Evolutionary conservation across 441 rosid genomes (phyloP).

Genomic region (Raphanus hybrid): DNA sequence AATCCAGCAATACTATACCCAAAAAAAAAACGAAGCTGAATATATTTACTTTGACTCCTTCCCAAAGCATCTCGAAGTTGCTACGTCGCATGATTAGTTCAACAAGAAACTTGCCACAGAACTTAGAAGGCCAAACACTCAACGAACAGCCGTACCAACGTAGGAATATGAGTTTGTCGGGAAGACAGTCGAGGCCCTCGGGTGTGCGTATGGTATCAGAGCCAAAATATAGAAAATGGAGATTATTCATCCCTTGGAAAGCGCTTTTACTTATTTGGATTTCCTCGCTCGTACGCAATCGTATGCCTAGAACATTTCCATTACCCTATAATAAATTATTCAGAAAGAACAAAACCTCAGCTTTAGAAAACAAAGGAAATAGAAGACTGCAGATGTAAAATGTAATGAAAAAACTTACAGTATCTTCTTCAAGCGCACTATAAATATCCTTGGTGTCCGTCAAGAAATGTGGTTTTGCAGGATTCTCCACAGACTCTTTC

Average conservation of each 20-base stretch:
- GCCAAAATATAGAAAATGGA: slow-evolving; percentile 33
- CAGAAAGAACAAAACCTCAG: not conserved
- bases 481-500: slow-evolving; percentile 33
- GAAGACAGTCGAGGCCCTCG: slow-evolving; percentile 19
- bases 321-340: slow-evolving; percentile 16
- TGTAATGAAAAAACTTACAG: slow-evolving; percentile 6
- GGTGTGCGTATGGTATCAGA: no score
- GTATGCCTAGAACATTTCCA: slow-evolving; percentile 18
- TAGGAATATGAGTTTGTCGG: not conserved
- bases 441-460: slow-evolving; percentile 19
- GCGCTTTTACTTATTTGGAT: slow-evolving; percentile 6
- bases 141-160: not conserved
- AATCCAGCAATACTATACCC: not conserved
- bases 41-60: not conserved
- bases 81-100: not conserved
- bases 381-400: not conserved
- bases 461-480: slow-evolving; percentile 44
- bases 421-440: slow-evolving; percentile 2
- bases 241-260: slow-evolving; percentile 39
- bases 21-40: not conserved
- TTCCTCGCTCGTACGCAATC: not conserved
- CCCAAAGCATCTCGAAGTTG: not conserved
- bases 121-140: not conserved
- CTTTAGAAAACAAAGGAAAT: not conserved
- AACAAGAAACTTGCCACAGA: not conserved